Evolutionary conservation across 1,139 yeast species (phyloP), one percentile per base, ranked within the genome.

Genomic region (Meyerozyma carpophila): DNA sequence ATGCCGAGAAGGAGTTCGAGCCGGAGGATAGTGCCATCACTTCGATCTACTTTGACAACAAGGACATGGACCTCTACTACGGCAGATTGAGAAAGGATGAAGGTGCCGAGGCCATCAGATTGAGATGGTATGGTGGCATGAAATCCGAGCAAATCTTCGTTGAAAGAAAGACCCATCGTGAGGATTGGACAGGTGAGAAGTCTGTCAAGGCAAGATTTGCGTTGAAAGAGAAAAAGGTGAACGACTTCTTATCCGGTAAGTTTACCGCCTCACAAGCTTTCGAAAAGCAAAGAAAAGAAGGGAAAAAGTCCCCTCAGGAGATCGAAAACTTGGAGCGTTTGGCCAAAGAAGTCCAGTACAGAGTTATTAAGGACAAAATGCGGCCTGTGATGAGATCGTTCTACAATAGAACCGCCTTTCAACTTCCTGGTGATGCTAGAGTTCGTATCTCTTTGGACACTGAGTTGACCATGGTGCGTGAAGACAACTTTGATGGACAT

Each of bases 71-170:
- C 57, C 75, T 93, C 47, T 93, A 93, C 67, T 86, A 88, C 55
- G 98, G 98, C 39, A 82, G 98, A 66, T 75, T 93, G 57, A 82
- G 94, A 62, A 93, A 93, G 66, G 95, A 89, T 54, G 99, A 93
- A 73, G 98, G 98, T 63, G 98, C 98, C 8, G 98, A 93, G 67
- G 98, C 98, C 20, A 90, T 93, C 55, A 84, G 98, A 70, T 75
- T 93, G 61, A 83, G 98, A 72, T 93, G 98, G 98, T 93, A 93
- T 62, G 98, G 98, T 60, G 97, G 96, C 44, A 91, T 93, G 98
- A 77, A 80, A 47, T 79, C 93, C 4, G 96, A 91, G 54, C 88
- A 87, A 43, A 89, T 93, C 46, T 93, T 93, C 54, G 96, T 93
- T 32, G 98, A 93, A 68, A 82, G 98, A 65, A 93, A 93, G 66